Conservation (phyloP, 495 filamentous ascomycete genomes). For the Cudoniella acicularis region DNA sequence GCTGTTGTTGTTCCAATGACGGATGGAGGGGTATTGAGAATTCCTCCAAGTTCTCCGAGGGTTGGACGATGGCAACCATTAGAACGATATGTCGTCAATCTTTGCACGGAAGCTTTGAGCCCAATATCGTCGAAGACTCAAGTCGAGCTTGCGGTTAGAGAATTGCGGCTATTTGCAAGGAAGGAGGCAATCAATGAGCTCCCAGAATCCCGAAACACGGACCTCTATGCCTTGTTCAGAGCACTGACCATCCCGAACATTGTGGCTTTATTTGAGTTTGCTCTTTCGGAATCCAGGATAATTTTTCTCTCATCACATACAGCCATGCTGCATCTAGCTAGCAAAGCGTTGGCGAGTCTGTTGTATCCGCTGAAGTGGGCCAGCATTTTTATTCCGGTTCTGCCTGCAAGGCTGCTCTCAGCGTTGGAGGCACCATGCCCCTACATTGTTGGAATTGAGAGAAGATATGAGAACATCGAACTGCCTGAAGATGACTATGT, state of each 20-base stretch:
- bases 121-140: conserved; percentile 92
- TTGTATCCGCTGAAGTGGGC: conserved; percentile 90
- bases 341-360: conserved; percentile 74
- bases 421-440: conserved; percentile 93
- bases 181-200: conserved; percentile 94
- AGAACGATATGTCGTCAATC: conserved; percentile 95
- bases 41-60: conserved; percentile 83
- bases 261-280: conserved; percentile 88
- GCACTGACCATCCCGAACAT: conserved; percentile 87
- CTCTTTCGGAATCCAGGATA: conserved; percentile 88
- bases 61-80: conserved; percentile 96
- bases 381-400: conserved; percentile 87
- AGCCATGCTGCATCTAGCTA: conserved; percentile 91
- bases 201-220: conserved; percentile 85
- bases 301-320: conserved; percentile 95
- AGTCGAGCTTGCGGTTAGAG: conserved; percentile 86
- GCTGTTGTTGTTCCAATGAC: conserved; percentile 93
- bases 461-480: conserved; percentile 86
- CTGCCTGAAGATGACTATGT: conserved; percentile 97
- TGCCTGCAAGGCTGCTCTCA: conserved; percentile 82
- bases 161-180: conserved; percentile 85
- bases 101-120: conserved; percentile 91
- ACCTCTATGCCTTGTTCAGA: conserved; percentile 91
- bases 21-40: conserved; percentile 74
- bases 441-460: conserved; percentile 93